phyloP scores from a whole-genome alignment of 345 rosid species.

The Citrus cavaleriei region DNA sequence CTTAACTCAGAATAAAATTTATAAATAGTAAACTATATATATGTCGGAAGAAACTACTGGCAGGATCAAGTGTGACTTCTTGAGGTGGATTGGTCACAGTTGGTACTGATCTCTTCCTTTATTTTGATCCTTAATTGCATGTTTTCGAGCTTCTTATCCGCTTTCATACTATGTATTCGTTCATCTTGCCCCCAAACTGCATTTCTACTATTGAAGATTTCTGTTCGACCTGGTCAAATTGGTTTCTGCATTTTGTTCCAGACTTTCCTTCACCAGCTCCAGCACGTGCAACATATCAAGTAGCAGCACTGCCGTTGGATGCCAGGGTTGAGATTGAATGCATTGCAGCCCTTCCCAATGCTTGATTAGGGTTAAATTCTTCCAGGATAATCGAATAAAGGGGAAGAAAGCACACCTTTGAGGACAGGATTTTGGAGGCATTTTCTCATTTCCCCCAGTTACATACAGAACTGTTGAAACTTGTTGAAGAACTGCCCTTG shows the following conservation, averaged over 20 bases:
- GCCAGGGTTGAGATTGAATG: constrained; percentile 94
- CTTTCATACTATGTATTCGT: not conserved
- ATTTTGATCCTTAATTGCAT: not conserved
- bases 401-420: not conserved
- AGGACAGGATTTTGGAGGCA: not conserved
- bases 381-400: not conserved
- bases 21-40: not conserved
- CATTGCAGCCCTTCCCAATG: constrained; percentile 56
- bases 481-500: not conserved
- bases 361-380: not conserved
- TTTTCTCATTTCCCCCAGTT: not conserved
- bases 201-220: not conserved
- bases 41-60: not conserved
- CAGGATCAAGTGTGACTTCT: not conserved
- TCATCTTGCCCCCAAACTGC: not conserved
- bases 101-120: no score
- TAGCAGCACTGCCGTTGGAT: constrained; percentile 84
- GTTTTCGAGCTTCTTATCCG: not conserved
- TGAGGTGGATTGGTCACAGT: not conserved
- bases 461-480: not conserved
- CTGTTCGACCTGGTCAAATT: not conserved
- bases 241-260: constrained; percentile 27
- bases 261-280: constrained; percentile 87
- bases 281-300: constrained; percentile 89
- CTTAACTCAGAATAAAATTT: not conserved